Evolutionary conservation across 805 yeast genomes (phyloP), one percentile per base, ranked within the genome.

Genomic region (Suhomyces sp.): DNA sequence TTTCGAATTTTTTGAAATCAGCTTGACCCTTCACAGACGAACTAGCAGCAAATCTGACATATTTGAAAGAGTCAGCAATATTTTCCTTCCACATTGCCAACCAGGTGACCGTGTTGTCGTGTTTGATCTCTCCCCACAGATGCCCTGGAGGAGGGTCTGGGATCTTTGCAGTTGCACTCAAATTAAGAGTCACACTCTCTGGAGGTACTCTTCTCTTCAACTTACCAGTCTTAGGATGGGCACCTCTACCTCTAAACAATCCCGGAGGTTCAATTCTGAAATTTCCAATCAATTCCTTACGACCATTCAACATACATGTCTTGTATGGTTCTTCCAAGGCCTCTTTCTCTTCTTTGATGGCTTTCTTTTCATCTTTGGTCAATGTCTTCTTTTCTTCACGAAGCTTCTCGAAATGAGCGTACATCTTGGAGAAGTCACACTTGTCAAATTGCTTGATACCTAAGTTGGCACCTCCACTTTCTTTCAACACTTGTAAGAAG

Each of bases 191-290:
- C 28, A 91, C 83, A 50, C 87, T 93, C 62, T 91, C 97, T 2
- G 98, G 96, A 35, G 60, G 60, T 11, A 91, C 96, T 45, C 98
- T 74, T 50, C 82, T 77, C 57, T 91, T 91, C 38, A 88, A 63
- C 55, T 83, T 86, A 27, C 98, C 98, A 1, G 97, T 90, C 58
- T 85, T 88, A 12, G 98, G 98, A 58, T 90, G 98, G 0, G 91
- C 88, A 53, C 97, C 98, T 60, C 98, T 84, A 28, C 98, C 98
- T 60, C 97, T 74, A 56, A 90, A 91, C 36, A 91, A 66, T 2
- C 95, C 97, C 0, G 98, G 98, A 20, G 98, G 98, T 69, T 91
- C 98, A 31, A 91, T 81, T 53, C 91, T 72, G 59, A 91, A 91
- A 56, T 91, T 91, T 16, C 97, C 97, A 19, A 91, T 95, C 50